Base-by-base conservation (phyloP, 257 asterid species). In the Linaria vulgaris region DNA sequence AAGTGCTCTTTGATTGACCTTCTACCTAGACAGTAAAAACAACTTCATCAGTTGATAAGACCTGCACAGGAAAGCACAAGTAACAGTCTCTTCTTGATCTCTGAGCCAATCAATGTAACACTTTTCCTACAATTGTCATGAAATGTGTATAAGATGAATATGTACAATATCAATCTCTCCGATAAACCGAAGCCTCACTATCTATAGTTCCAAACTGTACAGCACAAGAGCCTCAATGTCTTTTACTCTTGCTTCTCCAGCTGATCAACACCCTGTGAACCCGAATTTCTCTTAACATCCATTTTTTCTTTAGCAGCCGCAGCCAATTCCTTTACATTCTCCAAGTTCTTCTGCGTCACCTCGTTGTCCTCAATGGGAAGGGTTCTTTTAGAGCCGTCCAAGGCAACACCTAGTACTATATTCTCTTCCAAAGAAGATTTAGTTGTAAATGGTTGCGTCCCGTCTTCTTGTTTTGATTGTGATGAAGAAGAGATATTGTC, bases 311-410 rank as follows among this genome's bases (percentile, higher is more conserved):
- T 78, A 50, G 81, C 97, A 17, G 78, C 59, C 3, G 82, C 53
- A 25, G 95, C 94, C 73, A 86, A 45, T 71, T 84, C 95, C 53
- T 85, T 91, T 4, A 24, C 56, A 20, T 82, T 90, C 4, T 83
- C 80, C 3, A 73, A 56, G 59, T 64, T 78, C 50, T 73, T 50
- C 46, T 72, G 71, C 0, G 78, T 49, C 6, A 10, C 72, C 53
- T 59, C 69, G 13, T 72, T 88, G 48, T 87, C 99, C 76, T 89
- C 99, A 30, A 92, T 92, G 34, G 97, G 96, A 22, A 92, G 89
- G 60, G 97, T 92, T 76, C 99, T 83, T 80, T 89, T 92, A 5
- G 97, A 89, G 21, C 97, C 98, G 63, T 87, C 97, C 62, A 92
- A 77, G 57, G 96, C 99, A 73, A 92, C 99, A 19, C 99, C 99